Percentiles rank a stretch among this genome's conserved stretches.
Conservation (phyloP, 768 basidiomycete genomes). For the Boletellus ananiceps region DNA sequence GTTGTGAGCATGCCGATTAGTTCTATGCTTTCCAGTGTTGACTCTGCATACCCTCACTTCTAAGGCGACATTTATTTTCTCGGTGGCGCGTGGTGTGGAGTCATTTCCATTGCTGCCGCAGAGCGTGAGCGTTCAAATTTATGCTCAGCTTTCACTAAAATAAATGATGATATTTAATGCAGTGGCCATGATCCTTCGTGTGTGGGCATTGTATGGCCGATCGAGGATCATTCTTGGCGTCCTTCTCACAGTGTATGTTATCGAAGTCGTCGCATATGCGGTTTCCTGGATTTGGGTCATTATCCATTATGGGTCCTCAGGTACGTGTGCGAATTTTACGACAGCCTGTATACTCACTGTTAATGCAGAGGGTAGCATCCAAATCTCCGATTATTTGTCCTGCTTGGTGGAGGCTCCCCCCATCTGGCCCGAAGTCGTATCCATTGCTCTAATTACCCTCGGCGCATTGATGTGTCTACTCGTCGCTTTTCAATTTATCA, state of each 20-base stretch:
- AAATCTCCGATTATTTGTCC: too few relatives aligned
- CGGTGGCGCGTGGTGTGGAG: neutral
- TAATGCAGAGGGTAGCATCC: too few relatives aligned
- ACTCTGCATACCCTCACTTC: too few relatives aligned
- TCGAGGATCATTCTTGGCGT: constrained; percentile 7
- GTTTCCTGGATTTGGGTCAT: neutral
- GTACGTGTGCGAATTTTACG: too few relatives aligned
- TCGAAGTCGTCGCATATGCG: constrained; percentile 1
- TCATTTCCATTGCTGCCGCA: constrained; percentile 4
- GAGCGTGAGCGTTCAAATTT: constrained; percentile 3
- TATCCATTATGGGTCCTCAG: too few relatives aligned
- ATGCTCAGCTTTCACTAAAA: neutral
- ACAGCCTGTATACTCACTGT: too few relatives aligned
- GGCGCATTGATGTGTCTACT: too few relatives aligned
- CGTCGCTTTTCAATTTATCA: too few relatives aligned
- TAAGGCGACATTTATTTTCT: constrained; percentile 3
- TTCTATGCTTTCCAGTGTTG: neutral
- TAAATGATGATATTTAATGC: neutral
- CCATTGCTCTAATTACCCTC: too few relatives aligned
- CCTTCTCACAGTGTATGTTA: constrained; percentile 7
- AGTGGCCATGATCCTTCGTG: constrained; percentile 17
- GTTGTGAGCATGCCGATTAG: neutral
- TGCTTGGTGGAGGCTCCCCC: too few relatives aligned
- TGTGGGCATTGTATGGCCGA: constrained; percentile 9
- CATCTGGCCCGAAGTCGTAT: too few relatives aligned